Conservation (phyloP, 179 eudicot species). For the Drosera spatulata region DNA sequence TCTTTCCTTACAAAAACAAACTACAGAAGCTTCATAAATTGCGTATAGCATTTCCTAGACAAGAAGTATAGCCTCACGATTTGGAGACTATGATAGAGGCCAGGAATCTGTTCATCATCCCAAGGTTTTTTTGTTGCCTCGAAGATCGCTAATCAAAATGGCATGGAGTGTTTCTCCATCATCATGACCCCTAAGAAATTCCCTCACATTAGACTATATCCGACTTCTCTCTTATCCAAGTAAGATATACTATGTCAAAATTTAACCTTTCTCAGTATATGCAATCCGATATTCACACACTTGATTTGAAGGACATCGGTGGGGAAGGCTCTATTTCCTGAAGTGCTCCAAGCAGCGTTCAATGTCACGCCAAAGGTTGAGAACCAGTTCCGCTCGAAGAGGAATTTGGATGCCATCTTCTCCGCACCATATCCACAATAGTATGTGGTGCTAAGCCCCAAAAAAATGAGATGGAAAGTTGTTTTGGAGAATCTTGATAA, state of each 20-base stretch:
- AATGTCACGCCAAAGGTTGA: conserved; percentile 47
- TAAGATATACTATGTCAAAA: not conserved
- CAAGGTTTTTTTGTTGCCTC: conserved; percentile 78
- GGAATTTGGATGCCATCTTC: conserved; percentile 54
- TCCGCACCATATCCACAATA: no score
- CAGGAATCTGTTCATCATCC: no score
- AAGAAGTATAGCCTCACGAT: no score
- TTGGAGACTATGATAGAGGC: no score
- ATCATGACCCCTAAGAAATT: conserved; percentile 63
- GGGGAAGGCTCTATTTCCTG: no score
- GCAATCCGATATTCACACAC: conserved; percentile 84
- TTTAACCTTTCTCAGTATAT: not conserved
- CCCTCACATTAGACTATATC: not conserved
- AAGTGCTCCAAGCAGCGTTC: conserved; percentile 59
- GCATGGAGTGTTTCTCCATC: conserved; percentile 90
- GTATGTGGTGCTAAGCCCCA: no score
- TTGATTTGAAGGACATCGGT: conserved; percentile 62
- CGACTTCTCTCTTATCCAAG: not conserved
- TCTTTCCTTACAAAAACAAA: no score
- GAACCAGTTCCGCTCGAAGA: conserved; percentile 43
- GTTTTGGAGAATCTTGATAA: no score
- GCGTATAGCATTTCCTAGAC: no score
- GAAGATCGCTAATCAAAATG: conserved; percentile 58
- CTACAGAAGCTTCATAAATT: no score
- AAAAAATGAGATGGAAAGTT: no score